These are phyloP conservation scores for Omphalotus guepiniiformis DNA, from an alignment of 768 basidiomycete species.

Conservation along the genomic window DNA sequence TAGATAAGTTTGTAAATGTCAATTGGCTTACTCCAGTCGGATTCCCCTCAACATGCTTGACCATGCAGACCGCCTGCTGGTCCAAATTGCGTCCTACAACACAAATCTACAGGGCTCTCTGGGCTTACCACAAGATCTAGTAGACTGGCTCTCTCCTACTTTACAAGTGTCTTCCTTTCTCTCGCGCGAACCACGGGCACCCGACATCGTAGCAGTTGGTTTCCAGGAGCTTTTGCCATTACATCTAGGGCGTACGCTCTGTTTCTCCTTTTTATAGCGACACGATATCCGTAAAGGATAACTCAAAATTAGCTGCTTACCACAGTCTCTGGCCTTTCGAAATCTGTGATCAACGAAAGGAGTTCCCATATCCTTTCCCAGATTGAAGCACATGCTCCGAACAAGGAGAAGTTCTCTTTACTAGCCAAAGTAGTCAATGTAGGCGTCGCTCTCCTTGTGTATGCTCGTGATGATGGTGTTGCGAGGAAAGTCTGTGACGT, in stretches of 20 bases:
- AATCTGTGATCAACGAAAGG: conserved; percentile 61
- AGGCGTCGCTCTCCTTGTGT: conserved; percentile 85
- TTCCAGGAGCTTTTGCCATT: conserved; percentile 93
- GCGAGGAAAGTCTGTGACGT: conserved; percentile 59
- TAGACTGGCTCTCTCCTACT: conserved; percentile 88
- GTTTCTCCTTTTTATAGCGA: neutral
- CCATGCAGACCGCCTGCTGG: conserved; percentile 50
- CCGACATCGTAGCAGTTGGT: conserved; percentile 86
- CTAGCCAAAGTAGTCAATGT: conserved; percentile 80
- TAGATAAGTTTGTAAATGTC: too few relatives aligned
- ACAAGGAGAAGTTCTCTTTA: conserved; percentile 71
- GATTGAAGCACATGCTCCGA: conserved; percentile 66
- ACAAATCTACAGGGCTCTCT: conserved; percentile 73
- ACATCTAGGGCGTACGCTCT: conserved; percentile 75
- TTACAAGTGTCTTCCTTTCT: conserved; percentile 73
- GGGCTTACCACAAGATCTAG: conserved; percentile 69
- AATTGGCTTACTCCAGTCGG: too few relatives aligned
- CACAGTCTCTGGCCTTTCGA: conserved; percentile 76
- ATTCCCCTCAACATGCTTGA: too few relatives aligned
- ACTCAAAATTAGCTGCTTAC: conserved; percentile 6
- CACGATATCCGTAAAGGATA: conserved; percentile 2
- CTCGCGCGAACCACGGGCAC: conserved; percentile 56
- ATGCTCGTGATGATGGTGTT: conserved; percentile 68
- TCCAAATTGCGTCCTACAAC: conserved; percentile 88
- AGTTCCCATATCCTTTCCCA: conserved; percentile 70